Evolutionary conservation across 106 monocot species (phyloP).

Genomic region (Apostasia ramifera): DNA sequence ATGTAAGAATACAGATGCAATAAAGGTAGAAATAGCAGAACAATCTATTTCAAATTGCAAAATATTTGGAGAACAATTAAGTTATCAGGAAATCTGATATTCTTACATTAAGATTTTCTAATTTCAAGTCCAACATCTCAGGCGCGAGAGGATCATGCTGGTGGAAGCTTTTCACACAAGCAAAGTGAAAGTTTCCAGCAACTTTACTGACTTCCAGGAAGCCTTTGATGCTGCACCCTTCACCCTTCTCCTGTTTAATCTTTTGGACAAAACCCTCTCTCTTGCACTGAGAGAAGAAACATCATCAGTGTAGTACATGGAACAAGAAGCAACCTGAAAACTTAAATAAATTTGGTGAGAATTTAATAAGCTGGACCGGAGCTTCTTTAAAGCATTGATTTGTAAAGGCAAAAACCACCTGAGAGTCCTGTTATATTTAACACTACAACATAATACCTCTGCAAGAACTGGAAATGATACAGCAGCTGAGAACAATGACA

Average conservation of each 20-base stretch:
- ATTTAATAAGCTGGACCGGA: too few relatives aligned
- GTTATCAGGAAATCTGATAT: not conserved
- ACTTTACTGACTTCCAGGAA: slow-evolving; percentile 98
- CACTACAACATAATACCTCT: too few relatives aligned
- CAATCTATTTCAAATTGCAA: not conserved
- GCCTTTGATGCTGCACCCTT: slow-evolving; percentile 96
- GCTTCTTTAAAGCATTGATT: too few relatives aligned
- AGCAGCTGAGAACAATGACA: too few relatives aligned
- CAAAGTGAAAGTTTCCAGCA: slow-evolving; percentile 97
- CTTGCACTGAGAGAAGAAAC: slow-evolving; percentile 33
- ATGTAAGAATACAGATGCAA: not conserved
- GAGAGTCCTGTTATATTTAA: too few relatives aligned
- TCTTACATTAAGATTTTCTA: slow-evolving; percentile 68
- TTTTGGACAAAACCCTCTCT: slow-evolving; percentile 90
- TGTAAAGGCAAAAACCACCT: too few relatives aligned
- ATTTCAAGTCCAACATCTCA: slow-evolving; percentile 60
- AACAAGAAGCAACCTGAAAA: too few relatives aligned
- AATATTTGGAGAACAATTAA: not conserved
- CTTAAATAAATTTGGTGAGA: too few relatives aligned
- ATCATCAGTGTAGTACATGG: not conserved
- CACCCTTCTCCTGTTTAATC: slow-evolving; percentile 91
- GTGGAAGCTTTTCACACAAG: slow-evolving; percentile 86
- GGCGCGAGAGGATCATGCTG: slow-evolving; percentile 44
- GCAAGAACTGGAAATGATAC: too few relatives aligned
- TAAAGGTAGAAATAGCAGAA: not conserved